A percentile compares a stretch with the other conserved stretches of the same genome.
Conservation (phyloP, 129 eudicot genomes). For the Scalesia atractyloides region DNA sequence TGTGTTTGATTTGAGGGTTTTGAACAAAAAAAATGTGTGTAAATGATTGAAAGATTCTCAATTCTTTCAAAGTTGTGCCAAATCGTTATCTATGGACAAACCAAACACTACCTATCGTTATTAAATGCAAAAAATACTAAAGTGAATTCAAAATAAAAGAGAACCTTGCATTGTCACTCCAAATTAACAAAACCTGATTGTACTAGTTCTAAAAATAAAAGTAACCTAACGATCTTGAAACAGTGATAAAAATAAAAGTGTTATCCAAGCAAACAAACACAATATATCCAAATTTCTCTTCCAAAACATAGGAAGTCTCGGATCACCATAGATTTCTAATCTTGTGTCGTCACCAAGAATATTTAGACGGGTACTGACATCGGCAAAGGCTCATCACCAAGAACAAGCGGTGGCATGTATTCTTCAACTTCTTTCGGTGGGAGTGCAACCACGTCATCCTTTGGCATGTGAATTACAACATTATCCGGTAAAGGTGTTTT, state of each 20-base stretch:
- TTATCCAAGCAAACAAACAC: neutral
- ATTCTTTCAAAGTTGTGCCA: too few species aligned
- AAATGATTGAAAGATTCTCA: too few species aligned
- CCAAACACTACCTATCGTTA: too few species aligned
- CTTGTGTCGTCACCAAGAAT: neutral
- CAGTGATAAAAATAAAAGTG: neutral
- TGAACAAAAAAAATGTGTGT: too few species aligned
- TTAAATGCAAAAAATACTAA: too few species aligned
- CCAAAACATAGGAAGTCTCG: too few species aligned
- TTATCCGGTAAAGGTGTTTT: slow-evolving; percentile 62
- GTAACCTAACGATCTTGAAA: neutral
- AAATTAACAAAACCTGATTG: slow-evolving; percentile 4
- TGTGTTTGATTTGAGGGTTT: too few species aligned
- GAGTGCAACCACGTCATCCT: slow-evolving; percentile 40
- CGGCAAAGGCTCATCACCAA: slow-evolving; percentile 35
- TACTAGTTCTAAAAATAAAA: neutral
- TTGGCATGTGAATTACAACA: slow-evolving; percentile 48
- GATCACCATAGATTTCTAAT: slow-evolving; percentile 3
- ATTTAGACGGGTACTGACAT: slow-evolving; percentile 22
- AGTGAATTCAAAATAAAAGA: neutral
- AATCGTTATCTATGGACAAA: too few species aligned
- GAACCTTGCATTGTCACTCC: neutral
- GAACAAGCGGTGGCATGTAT: slow-evolving; percentile 30
- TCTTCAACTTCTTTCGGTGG: slow-evolving; percentile 46
- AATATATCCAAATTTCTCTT: too few species aligned